phyloP scores from a whole-genome alignment of 768 basidiomycete genomes.

The Coprinellus micaceus region DNA sequence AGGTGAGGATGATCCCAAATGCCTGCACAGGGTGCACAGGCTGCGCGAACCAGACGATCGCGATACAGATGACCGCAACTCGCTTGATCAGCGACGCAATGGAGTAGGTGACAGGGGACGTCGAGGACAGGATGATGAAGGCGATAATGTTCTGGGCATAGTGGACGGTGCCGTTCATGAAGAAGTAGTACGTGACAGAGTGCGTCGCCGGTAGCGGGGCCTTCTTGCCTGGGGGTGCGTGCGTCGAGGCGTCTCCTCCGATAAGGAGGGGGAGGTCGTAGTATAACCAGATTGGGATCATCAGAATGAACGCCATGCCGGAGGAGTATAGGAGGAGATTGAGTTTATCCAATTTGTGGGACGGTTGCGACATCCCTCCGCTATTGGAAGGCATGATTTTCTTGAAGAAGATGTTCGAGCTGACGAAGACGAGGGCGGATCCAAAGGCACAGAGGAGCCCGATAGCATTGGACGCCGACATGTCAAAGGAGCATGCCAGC shows the following conservation, averaged over 20 bases:
- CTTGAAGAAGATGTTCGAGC: slow-evolving; percentile 98
- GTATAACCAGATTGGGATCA: slow-evolving; percentile 95
- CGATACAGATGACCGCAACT: slow-evolving; percentile 96
- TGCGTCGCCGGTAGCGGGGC: slow-evolving; percentile 47
- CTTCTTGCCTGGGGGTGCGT: slow-evolving; percentile 43
- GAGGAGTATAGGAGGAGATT: slow-evolving; percentile 95
- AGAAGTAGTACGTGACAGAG: slow-evolving; percentile 75
- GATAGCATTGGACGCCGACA: slow-evolving; percentile 78
- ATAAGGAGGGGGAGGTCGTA: slow-evolving; percentile 77
- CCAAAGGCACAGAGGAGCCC: slow-evolving; percentile 96
- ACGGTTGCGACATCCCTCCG: slow-evolving; percentile 34
- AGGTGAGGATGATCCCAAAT: slow-evolving; percentile 87
- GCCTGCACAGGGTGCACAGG: slow-evolving; percentile 79
- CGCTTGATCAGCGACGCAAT: slow-evolving; percentile 98
- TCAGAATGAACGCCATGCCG: slow-evolving; percentile 88
- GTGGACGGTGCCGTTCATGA: slow-evolving; percentile 93
- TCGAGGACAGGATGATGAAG: slow-evolving; percentile 92
- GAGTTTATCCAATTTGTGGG: slow-evolving; percentile 92
- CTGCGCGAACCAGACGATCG: slow-evolving; percentile 95
- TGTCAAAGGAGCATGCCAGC: slow-evolving; percentile 92
- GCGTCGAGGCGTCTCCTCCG: slow-evolving; percentile 32
- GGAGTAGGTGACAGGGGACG: slow-evolving; percentile 97
- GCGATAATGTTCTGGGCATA: slow-evolving; percentile 98
- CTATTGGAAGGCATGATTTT: slow-evolving; percentile 84
- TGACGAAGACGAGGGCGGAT: slow-evolving; percentile 94